phyloP scores from a whole-genome alignment of 352 stramenopile genomes.

The Phytophthora idaei region DNA sequence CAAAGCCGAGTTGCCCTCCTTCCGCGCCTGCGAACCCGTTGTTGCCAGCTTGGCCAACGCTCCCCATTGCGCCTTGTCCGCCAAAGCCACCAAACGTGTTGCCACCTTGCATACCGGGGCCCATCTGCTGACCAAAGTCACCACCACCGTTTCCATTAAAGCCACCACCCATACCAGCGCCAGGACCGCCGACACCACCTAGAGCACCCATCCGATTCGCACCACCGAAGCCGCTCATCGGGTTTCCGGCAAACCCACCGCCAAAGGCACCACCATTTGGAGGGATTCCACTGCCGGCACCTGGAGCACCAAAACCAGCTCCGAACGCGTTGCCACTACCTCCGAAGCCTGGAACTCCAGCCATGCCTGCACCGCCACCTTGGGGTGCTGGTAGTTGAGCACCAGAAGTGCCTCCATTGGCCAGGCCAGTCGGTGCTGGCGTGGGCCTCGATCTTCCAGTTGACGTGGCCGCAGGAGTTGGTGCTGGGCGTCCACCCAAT shows the following conservation, averaged over 20 bases:
- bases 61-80: constrained; percentile 13
- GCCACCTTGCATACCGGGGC: constrained; percentile 15
- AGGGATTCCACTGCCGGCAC: not conserved
- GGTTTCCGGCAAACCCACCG: constrained; percentile 9
- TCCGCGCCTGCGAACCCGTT: constrained; percentile 9
- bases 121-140: constrained; percentile 17
- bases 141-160: constrained; percentile 7
- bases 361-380: not conserved
- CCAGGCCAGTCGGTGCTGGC: constrained; percentile 22
- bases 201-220: constrained; percentile 7
- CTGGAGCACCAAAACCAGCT: constrained; percentile 1
- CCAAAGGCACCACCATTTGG: not conserved
- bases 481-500: constrained; percentile 12
- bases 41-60: constrained; percentile 17
- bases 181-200: constrained; percentile 4
- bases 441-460: constrained; percentile 19
- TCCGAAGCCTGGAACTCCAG: constrained; percentile 2
- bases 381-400: constrained; percentile 4
- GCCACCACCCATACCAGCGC: constrained; percentile 5
- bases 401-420: constrained; percentile 6
- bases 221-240: constrained; percentile 15
- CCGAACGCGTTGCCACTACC: constrained; percentile 10
- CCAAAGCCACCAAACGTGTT: constrained; percentile 12
- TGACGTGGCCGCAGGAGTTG: constrained; percentile 21
- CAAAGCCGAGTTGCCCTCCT: constrained; percentile 8